These are phyloP conservation scores for Alloteropsis semialata DNA, from an alignment of 176 grass and related monocot genomes.

Conservation along the genomic window DNA sequence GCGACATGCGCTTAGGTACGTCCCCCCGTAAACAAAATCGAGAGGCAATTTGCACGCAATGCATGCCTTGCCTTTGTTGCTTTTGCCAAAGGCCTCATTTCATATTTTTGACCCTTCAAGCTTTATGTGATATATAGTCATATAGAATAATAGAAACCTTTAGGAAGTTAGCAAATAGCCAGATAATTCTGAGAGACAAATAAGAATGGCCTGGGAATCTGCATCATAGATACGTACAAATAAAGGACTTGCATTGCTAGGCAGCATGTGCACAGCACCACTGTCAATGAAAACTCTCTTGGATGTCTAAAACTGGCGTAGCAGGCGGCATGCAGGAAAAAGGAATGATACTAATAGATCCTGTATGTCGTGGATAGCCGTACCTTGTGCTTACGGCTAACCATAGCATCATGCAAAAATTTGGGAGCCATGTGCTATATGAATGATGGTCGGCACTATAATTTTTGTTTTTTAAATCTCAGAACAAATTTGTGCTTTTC, in stretches of 20 bases:
- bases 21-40: slow-evolving; percentile 16
- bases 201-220: background rate
- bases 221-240: background rate
- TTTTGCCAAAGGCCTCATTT: background rate
- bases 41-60: slow-evolving; percentile 7
- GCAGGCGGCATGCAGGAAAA: too few relatives aligned
- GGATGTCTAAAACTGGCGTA: background rate
- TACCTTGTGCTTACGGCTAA: background rate
- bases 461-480: background rate
- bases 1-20: slow-evolving; percentile 29
- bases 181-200: background rate
- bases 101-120: background rate
- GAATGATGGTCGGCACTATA: background rate
- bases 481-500: background rate
- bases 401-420: background rate
- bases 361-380: background rate
- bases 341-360: background rate
- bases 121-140: background rate
- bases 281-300: background rate
- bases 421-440: background rate
- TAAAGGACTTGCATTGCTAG: background rate
- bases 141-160: background rate
- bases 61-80: background rate
- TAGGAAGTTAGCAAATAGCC: too few relatives aligned
- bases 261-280: background rate